Base-by-base conservation (phyloP, 1,284 basidiomycete genomes). In the Malassezia arunalokei region DNA sequence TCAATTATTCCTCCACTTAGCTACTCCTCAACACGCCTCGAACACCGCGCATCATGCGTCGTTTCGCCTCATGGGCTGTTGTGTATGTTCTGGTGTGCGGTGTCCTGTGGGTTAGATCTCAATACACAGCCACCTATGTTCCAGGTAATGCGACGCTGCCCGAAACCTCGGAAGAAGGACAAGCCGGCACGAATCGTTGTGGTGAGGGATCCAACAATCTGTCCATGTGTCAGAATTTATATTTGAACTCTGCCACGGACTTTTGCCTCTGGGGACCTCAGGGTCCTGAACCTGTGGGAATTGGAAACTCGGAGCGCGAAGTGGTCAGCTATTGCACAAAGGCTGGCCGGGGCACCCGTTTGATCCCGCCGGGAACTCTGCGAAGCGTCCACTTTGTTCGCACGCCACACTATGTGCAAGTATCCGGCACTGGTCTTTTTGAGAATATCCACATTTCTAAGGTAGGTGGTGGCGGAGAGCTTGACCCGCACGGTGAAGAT, bases 291-390 rank as follows among this genome's bases (percentile, higher is more conserved):
- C 50, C 46, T 43, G 48, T 54, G 20, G 58, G 60, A 1, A 52
- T 72, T n/a, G 68, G 66, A 14, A 62, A 62, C n/a, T 55, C 62
- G 41, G 69, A 72, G 51, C 41, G 58, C 2, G 45, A 54, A 6
- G 66, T 62, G 39, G 66, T 71, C 9, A 64, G 66, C 15, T 71
- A 68, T 57, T 71, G 69, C 51, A 70, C 69, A 11, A 71, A 63
- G 29, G 50, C 60, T 17, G 61, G 57, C 15, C 66, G 70, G 43
- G 69, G 69, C 8, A 70, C 69, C 5, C 56, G 69, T 20, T 51
- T 71, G 3, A 72, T 72, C 42, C 69, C 69, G 2, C 61, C 64
- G 17, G 69, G 67, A n/a, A 68, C 62, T 14, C 54, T 70, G 39
- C 47, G 52, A 17, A 63, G 65, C 38, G 68, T 62, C 3, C 68